phyloP scores from a whole-genome alignment of 208 protist genomes.

The Wallacemonas rigidus region DNA sequence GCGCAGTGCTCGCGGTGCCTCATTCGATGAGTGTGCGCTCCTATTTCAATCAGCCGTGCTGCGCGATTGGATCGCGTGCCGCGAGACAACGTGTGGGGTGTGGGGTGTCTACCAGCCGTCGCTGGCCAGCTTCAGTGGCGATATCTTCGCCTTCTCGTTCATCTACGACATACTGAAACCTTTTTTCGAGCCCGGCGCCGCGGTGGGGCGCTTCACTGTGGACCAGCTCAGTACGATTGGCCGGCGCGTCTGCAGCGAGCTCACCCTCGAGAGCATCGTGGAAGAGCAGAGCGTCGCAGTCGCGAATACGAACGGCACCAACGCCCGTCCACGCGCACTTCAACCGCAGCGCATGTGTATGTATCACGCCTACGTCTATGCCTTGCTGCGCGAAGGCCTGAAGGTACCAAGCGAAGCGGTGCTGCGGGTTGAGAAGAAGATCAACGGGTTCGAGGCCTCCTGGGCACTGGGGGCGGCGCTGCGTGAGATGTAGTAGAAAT shows the following conservation, averaged over 20 bases:
- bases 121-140: slow-evolving; percentile 38
- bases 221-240: slow-evolving; percentile 24
- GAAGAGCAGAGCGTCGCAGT: not conserved
- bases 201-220: slow-evolving; percentile 23
- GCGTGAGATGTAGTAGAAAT: not conserved
- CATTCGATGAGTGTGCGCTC: slow-evolving; percentile 45
- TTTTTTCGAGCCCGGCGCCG: slow-evolving; percentile 17
- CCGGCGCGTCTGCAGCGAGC: slow-evolving; percentile 23
- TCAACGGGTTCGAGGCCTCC: slow-evolving; percentile 72
- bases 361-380: slow-evolving; percentile 75
- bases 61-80: slow-evolving; percentile 28
- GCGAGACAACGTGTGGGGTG: slow-evolving; percentile 43
- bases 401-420: slow-evolving; percentile 47
- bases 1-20: slow-evolving; percentile 1
- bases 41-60: slow-evolving; percentile 49
- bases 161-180: slow-evolving; percentile 56
- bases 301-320: not conserved
- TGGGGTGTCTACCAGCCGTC: slow-evolving; percentile 66
- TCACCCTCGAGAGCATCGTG: slow-evolving; percentile 30
- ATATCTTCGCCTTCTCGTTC: slow-evolving; percentile 78
- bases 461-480: slow-evolving; percentile 85
- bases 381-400: slow-evolving; percentile 65
- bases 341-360: slow-evolving; percentile 71
- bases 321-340: slow-evolving; percentile 20
- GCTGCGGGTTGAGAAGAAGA: slow-evolving; percentile 80